These are phyloP conservation scores for Carpinus fangiana DNA, from an alignment of 306 rosid species.

Conservation along the genomic window DNA sequence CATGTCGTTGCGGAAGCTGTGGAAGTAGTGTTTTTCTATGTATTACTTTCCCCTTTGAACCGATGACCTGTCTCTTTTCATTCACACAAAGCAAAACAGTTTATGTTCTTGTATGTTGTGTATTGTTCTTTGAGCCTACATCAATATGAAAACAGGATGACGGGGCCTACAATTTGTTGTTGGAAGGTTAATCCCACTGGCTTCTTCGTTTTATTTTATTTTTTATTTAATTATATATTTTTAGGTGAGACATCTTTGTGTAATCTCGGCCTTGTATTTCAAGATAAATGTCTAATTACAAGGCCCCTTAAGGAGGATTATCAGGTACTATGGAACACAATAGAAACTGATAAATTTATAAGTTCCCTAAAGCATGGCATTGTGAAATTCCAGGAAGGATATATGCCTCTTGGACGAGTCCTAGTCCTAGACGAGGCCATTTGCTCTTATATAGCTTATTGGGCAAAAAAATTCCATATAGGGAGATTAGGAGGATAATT, in stretches of 20 bases:
- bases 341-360: not conserved
- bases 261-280: not conserved
- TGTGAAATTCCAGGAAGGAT: too few species aligned
- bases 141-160: not conserved
- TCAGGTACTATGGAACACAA: not conserved
- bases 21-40: constrained; percentile 55
- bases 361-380: too few species aligned
- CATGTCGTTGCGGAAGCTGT: constrained; percentile 94
- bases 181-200: not conserved
- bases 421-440: too few species aligned
- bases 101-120: not conserved
- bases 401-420: too few species aligned
- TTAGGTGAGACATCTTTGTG: not conserved
- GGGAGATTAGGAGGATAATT: too few species aligned
- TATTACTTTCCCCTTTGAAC: not conserved
- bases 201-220: not conserved
- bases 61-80: not conserved
- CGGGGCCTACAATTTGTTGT: not conserved
- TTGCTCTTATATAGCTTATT: too few species aligned
- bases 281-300: not conserved
- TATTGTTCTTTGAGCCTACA: not conserved
- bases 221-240: not conserved
- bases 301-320: not conserved
- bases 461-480: too few species aligned
- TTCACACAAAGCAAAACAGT: not conserved